phyloP scores from a whole-genome alignment of 1,284 basidiomycete species.

The Trichosporon ovoides region DNA sequence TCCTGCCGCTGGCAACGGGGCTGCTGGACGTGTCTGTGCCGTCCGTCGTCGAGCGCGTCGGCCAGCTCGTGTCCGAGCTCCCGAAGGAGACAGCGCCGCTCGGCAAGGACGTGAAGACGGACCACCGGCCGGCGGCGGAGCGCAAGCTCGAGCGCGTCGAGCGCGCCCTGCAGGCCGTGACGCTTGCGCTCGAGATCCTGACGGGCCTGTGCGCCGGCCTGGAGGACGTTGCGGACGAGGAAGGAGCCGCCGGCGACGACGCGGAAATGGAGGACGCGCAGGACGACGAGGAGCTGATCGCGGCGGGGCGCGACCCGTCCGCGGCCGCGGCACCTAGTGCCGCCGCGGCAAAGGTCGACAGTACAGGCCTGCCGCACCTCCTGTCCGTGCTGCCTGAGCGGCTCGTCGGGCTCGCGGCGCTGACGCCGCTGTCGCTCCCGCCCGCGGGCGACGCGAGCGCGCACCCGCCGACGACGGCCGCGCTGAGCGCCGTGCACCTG shows the following conservation, averaged over 20 bases:
- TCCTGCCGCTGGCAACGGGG: conserved; percentile 67
- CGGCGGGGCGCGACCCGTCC: conserved; percentile 40
- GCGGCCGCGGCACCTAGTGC: conserved; percentile 24
- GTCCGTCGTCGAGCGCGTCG: conserved; percentile 55
- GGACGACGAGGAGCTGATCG: conserved; percentile 48
- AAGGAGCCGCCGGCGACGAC: conserved; percentile 35
- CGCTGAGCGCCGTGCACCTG: conserved; percentile 71
- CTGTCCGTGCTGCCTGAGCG: conserved; percentile 54
- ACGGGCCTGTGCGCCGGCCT: conserved; percentile 82
- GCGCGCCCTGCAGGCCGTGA: conserved; percentile 63
- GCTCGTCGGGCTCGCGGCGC: conserved; percentile 62
- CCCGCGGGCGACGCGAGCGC: conserved; percentile 61
- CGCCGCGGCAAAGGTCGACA: conserved; percentile 36
- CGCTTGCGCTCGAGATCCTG: conserved; percentile 75
- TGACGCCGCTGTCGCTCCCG: conserved; percentile 73
- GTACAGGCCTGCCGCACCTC: conserved; percentile 40
- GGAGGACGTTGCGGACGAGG: conserved; percentile 58
- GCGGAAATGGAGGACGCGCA: conserved; percentile 45
- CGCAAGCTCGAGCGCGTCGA: conserved; percentile 70
- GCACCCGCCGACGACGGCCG: conserved; percentile 80
- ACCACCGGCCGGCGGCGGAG: conserved; percentile 66
- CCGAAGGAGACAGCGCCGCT: conserved; percentile 26
- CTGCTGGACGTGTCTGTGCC: conserved; percentile 62
- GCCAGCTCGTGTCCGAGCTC: conserved; percentile 56
- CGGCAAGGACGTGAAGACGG: conserved; percentile 42